Conservation (phyloP, 305 asterid genomes). For the Rubia balearica region DNA sequence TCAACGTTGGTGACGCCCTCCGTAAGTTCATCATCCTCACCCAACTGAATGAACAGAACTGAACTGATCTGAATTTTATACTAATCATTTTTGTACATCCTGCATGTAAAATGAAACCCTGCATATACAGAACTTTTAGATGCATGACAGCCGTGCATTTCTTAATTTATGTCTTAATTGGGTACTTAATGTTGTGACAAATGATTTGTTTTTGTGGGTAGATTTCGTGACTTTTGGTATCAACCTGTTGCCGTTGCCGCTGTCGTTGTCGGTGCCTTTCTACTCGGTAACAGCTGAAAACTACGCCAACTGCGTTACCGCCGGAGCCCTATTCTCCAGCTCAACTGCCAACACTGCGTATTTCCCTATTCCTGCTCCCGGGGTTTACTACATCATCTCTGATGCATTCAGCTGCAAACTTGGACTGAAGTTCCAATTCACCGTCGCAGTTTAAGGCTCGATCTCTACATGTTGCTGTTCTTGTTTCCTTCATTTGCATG, state of each 20-base stretch:
- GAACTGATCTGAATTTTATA: too few relatives aligned
- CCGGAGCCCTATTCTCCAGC: not conserved
- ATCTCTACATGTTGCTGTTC: not conserved
- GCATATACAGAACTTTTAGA: too few relatives aligned
- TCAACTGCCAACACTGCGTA: not conserved
- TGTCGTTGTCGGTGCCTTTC: not conserved
- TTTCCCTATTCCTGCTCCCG: not conserved
- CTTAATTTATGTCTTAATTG: too few relatives aligned
- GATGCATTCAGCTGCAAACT: not conserved
- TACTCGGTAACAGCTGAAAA: not conserved
- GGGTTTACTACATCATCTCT: not conserved
- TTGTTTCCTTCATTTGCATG: too few relatives aligned
- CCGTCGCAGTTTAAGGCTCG: not conserved
- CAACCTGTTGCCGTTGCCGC: not conserved
- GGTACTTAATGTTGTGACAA: too few relatives aligned
- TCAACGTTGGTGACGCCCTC: too few relatives aligned
- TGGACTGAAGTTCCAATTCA: not conserved
- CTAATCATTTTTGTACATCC: too few relatives aligned
- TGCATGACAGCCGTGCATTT: too few relatives aligned
- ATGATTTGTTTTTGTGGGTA: not conserved
- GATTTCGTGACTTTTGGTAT: not conserved
- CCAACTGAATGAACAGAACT: too few relatives aligned
- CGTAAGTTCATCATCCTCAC: too few relatives aligned
- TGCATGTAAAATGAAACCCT: too few relatives aligned
- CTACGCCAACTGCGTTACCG: not conserved